Conservation (phyloP, 169 alveolate species). For the Plasmodium yoelii region DNA sequence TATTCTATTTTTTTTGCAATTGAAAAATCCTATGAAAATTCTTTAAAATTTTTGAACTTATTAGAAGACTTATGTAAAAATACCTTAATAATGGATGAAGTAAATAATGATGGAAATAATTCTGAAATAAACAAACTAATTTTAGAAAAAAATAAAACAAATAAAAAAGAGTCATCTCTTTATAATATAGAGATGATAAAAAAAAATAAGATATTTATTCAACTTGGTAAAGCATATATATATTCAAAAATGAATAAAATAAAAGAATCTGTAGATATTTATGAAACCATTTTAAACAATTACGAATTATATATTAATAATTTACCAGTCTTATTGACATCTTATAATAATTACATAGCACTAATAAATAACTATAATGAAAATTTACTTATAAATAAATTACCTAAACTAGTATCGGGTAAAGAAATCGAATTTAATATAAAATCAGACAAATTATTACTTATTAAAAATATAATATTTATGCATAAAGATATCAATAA, state of each 20-base stretch:
- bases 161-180: background rate
- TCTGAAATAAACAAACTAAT: background rate
- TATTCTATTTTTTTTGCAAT: constrained; percentile 48
- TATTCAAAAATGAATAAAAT: constrained; percentile 45
- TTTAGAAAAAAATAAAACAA: background rate
- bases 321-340: background rate
- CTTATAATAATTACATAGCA: constrained; percentile 63
- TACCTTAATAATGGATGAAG: constrained; percentile 1
- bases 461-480: constrained; percentile 25
- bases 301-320: constrained; percentile 9
- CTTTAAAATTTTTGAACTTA: constrained; percentile 27
- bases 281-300: constrained; percentile 33
- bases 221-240: constrained; percentile 46
- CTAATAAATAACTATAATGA: constrained; percentile 30
- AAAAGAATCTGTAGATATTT: constrained; percentile 43
- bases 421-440: background rate
- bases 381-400: background rate
- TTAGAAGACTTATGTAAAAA: constrained; percentile 42
- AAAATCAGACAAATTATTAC: constrained; percentile 18
- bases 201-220: constrained; percentile 16
- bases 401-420: background rate
- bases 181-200: background rate
- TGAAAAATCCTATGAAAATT: constrained; percentile 33
- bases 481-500: constrained; percentile 11
- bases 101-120: background rate